These are phyloP conservation scores for Penicillium aurantiogriseum DNA, from an alignment of 2,329 filamentous ascomycete species.

Conservation along the genomic window DNA sequence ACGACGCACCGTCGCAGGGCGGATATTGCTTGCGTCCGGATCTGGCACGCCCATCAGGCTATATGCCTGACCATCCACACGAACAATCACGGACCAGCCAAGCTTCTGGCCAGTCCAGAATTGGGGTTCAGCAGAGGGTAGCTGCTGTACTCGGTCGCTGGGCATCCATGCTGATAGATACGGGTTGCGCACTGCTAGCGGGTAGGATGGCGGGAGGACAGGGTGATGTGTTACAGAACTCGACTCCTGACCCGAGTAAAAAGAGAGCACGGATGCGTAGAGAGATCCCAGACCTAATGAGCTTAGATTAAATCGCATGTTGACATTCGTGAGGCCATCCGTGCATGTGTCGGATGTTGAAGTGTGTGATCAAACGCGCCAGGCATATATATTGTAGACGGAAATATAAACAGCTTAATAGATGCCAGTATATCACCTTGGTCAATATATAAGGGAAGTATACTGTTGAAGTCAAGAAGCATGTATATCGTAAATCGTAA, in stretches of 20 bases:
- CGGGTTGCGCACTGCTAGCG: constrained; percentile 45
- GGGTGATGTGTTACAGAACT: constrained; percentile 23
- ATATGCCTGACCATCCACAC: constrained; percentile 42
- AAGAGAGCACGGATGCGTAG: constrained; percentile 19
- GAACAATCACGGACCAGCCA: constrained; percentile 44
- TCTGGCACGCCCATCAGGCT: constrained; percentile 43
- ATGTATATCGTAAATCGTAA: neutral
- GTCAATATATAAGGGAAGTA: neutral
- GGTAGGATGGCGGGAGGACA: constrained; percentile 44
- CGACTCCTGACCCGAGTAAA: constrained; percentile 9
- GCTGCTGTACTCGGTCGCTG: constrained; percentile 35
- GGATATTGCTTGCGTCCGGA: constrained; percentile 22
- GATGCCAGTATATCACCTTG: neutral
- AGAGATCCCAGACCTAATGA: constrained; percentile 25
- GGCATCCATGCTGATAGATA: constrained; percentile 49
- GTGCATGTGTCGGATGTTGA: neutral
- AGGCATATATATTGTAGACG: neutral
- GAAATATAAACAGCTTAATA: neutral
- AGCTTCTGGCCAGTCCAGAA: constrained; percentile 47
- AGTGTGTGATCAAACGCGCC: neutral
- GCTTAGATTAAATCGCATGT: constrained; percentile 16
- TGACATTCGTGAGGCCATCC: neutral
- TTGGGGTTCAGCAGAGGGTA: constrained; percentile 42
- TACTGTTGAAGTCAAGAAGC: neutral
- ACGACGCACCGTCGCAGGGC: constrained; percentile 34